Conservation (phyloP, 805 yeast genomes). For the Myxozyma kluyveri region DNA sequence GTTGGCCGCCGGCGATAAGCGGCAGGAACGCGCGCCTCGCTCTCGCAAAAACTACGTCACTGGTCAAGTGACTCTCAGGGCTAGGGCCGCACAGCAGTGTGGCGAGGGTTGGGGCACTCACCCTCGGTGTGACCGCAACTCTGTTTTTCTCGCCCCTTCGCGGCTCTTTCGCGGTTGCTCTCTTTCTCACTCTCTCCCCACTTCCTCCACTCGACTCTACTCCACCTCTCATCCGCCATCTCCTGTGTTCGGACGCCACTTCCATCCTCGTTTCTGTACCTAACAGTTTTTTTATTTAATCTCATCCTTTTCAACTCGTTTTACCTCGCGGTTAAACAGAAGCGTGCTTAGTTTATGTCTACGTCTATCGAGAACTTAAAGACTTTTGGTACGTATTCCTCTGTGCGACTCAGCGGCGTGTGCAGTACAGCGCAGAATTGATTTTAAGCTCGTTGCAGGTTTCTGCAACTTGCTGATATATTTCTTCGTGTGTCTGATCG, state of each 20-base stretch:
- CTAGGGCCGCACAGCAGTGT: background rate
- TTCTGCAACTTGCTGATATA: background rate
- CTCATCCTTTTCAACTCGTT: background rate
- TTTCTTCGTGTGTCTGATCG: background rate
- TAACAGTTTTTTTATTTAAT: too few relatives aligned
- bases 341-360: constrained; percentile 42
- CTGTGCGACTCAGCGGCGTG: too few relatives aligned
- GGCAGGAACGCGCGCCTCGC: too few relatives aligned
- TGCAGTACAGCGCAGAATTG: too few relatives aligned
- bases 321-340: constrained; percentile 15
- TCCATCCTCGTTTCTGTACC: too few relatives aligned
- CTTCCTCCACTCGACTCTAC: background rate
- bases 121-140: background rate
- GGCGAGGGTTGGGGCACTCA: background rate
- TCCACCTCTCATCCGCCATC: too few relatives aligned
- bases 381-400: constrained; percentile 40
- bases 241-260: too few relatives aligned
- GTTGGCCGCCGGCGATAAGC: too few relatives aligned
- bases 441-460: background rate
- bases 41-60: background rate
- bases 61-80: background rate
- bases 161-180: background rate
- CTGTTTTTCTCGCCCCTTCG: background rate
- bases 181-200: background rate
- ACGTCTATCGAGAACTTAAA: constrained; percentile 76